Percentiles rank a stretch among this genome's conserved stretches.
Conservation (phyloP, 208 protist genomes). For the Crithidia expoeki region DNA sequence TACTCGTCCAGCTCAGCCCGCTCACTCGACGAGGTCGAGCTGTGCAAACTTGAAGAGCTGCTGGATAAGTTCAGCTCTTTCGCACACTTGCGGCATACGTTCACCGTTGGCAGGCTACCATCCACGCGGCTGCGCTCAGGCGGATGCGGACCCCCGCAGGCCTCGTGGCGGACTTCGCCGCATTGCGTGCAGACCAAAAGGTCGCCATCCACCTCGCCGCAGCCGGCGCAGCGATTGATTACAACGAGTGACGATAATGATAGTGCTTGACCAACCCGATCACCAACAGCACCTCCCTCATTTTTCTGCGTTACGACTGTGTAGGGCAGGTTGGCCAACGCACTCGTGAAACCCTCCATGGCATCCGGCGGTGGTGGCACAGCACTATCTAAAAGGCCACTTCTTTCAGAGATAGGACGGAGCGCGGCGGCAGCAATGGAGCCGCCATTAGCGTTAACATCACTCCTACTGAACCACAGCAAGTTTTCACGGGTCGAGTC, state of each 20-base stretch:
- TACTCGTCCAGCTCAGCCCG: constrained; percentile 44
- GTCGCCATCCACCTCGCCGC: constrained; percentile 56
- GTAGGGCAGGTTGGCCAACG: constrained; percentile 23
- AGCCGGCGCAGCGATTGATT: constrained; percentile 22
- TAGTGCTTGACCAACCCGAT: neutral
- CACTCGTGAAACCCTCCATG: constrained; percentile 17
- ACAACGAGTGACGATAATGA: neutral
- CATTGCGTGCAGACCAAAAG: constrained; percentile 68
- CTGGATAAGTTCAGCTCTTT: constrained; percentile 34
- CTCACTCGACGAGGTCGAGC: constrained; percentile 76
- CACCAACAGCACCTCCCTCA: neutral
- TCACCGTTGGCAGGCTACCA: constrained; percentile 9
- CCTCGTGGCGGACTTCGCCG: constrained; percentile 66
- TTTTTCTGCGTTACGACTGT: neutral
- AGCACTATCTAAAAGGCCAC: neutral
- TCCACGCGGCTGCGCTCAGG: constrained; percentile 19
- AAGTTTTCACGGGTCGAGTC: constrained; percentile 12
- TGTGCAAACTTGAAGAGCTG: constrained; percentile 55
- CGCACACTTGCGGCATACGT: constrained; percentile 21
- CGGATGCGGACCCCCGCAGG: constrained; percentile 74
- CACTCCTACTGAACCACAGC: neutral
- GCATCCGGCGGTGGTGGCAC: too few relatives aligned
- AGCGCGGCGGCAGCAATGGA: neutral
- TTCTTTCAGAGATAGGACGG: neutral
- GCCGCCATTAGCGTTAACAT: neutral